A percentile compares a stretch with the other conserved stretches of the same genome.
Evolutionary conservation across 306 rosid genomes (phyloP).

Genomic region (Chamaecrista fasciculata): DNA sequence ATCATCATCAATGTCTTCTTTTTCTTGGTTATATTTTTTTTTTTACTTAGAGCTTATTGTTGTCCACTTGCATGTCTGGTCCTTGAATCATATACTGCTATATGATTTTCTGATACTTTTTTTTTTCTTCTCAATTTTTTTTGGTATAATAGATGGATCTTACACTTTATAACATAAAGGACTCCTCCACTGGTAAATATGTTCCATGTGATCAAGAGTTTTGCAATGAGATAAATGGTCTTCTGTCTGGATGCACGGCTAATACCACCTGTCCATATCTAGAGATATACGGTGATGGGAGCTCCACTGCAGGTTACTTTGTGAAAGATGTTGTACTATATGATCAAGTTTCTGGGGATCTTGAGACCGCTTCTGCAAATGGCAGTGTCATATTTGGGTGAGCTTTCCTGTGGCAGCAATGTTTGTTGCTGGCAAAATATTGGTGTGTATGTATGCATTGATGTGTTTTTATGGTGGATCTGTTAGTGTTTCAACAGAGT

Average conservation of each 20-base stretch:
- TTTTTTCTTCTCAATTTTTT: conserved; percentile 22
- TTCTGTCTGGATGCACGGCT: conserved; percentile 58
- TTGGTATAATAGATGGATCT: conserved; percentile 61
- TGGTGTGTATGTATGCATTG: conserved; percentile 12
- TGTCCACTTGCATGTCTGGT: background rate
- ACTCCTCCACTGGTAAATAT: conserved; percentile 66
- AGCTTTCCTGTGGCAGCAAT: conserved; percentile 31
- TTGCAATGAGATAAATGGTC: conserved; percentile 80
- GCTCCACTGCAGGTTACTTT: conserved; percentile 91
- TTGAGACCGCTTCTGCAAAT: conserved; percentile 71
- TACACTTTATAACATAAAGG: conserved; percentile 66
- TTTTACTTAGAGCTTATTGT: background rate
- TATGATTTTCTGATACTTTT: background rate
- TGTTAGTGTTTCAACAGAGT: conserved; percentile 2
- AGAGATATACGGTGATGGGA: conserved; percentile 93
- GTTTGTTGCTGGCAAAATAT: conserved; percentile 6
- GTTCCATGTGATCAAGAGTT: conserved; percentile 72
- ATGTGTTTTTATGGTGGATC: conserved; percentile 13
- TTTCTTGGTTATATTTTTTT: background rate
- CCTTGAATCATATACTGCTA: conserved; percentile 11
- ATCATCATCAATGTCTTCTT: background rate
- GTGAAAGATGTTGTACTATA: conserved; percentile 71
- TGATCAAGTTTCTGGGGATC: conserved; percentile 90
- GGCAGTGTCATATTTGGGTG: conserved; percentile 92
- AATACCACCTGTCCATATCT: conserved; percentile 82